phyloP scores from a whole-genome alignment of 2,329 filamentous ascomycete species.

The Aspergillus spinulosporus region DNA sequence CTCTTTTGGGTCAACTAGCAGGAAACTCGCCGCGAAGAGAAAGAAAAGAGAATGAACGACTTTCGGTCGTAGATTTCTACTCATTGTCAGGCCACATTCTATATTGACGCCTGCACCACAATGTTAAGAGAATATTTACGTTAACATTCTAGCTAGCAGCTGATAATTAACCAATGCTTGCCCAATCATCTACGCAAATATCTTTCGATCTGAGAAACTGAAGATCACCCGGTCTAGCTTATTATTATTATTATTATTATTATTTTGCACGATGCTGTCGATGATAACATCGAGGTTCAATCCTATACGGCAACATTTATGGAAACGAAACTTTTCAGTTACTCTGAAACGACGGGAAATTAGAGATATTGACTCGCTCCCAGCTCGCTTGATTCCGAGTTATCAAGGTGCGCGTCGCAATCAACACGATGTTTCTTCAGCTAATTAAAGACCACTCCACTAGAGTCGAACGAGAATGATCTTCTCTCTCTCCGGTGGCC shows the following conservation, averaged over 20 bases:
- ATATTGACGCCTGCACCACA: neutral
- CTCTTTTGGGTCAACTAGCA: neutral
- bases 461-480: constrained; percentile 60
- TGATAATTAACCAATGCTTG: neutral
- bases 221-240: no score
- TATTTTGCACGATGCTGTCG: constrained; percentile 23
- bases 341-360: constrained; percentile 45
- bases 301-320: constrained; percentile 12
- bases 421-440: neutral
- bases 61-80: neutral
- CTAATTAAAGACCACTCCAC: constrained; percentile 1
- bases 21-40: no score
- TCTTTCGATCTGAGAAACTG: no score
- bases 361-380: constrained; percentile 45
- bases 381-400: constrained; percentile 58
- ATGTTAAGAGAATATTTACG: neutral
- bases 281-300: constrained; percentile 15
- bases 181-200: neutral
- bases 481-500: constrained; percentile 68
- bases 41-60: neutral
- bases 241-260: no score
- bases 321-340: constrained; percentile 44
- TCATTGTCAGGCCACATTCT: neutral
- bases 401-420: constrained; percentile 58
- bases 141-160: constrained; percentile 2